These are phyloP conservation scores for Rhizopus delemar DNA, from an alignment of 371 early-diverging fungal genomes.

Conservation along the genomic window DNA sequence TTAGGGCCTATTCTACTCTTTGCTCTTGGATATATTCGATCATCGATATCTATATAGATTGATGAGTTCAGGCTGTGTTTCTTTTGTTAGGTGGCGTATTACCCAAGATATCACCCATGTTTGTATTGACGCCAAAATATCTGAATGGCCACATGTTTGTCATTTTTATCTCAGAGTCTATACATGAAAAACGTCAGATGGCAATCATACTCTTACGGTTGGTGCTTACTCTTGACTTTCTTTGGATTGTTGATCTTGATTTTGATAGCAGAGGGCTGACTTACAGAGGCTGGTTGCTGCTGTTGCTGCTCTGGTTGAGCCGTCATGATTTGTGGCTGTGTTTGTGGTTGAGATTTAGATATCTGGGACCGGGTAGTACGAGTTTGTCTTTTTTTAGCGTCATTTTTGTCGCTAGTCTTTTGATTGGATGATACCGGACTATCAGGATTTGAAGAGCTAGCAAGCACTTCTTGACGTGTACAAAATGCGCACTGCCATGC, in stretches of 20 bases:
- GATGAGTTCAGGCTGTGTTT: no score
- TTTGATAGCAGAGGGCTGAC: slow-evolving; percentile 2
- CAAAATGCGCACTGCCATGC: slow-evolving; percentile 82
- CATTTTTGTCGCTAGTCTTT: not conserved
- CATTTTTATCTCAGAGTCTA: slow-evolving; percentile 35
- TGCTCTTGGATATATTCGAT: slow-evolving; percentile 80
- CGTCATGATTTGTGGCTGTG: not conserved
- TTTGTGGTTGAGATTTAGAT: slow-evolving; percentile 4
- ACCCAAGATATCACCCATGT: slow-evolving; percentile 69
- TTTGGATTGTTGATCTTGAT: slow-evolving; percentile 4
- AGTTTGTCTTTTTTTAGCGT: slow-evolving; percentile 18
- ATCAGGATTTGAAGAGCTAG: not conserved
- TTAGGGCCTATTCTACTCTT: slow-evolving; percentile 77
- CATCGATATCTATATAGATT: slow-evolving; percentile 55
- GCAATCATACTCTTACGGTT: no score
- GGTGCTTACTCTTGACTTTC: slow-evolving; percentile 8
- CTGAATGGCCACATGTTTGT: slow-evolving; percentile 83
- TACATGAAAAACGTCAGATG: not conserved
- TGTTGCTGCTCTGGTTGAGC: not conserved
- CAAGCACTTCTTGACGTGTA: slow-evolving; percentile 36
- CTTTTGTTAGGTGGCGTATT: slow-evolving; percentile 4
- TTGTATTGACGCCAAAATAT: slow-evolving; percentile 80
- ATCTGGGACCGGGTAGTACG: slow-evolving; percentile 20
- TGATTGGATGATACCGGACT: not conserved
- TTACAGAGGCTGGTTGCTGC: not conserved